Evolutionary conservation across 106 monocot species (phyloP), one percentile per base, ranked within the genome.

Genomic region (Iris macrosiphon): DNA sequence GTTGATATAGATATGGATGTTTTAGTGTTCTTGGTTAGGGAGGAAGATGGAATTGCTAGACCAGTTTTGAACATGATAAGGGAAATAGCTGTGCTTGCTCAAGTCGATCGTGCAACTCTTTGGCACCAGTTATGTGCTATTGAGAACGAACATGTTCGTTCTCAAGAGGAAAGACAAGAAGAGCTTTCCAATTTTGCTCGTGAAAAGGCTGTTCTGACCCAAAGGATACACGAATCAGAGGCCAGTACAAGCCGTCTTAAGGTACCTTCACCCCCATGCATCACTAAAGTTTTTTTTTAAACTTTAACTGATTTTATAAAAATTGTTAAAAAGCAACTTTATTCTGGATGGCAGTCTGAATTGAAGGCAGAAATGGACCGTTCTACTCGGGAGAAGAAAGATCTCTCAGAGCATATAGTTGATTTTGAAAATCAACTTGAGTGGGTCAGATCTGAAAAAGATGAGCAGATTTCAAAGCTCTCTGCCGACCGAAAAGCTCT

Each of bases 1-100:
- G 79, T 69, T 49, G 89, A 89, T 57, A 69, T 96, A 57, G 81
- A 76, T 72, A 82, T 96, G 82, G 89, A 89, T 72, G 89, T 89
- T 31, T 69, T 96, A 70, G 76, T 79, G 35, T 82, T 89, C 27
- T 71, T 96, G 56, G 79, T 85, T 50, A 72, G 78, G 31, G 95
- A 96, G 60, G 84, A 94, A 71, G 85, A 82, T 49, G 79, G 75
- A 13, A 69, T 85, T 69, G 81, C 77, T 24, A 79, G 79, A 60
- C 75, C 75, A 22, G 95, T 86, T 63, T 38, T 96, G 22, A 82
- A 72, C 70, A 76, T 96, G 85, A 72, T 89, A 69, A 55, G 89
- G 14, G 85, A 89, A 68, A 72, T 77, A 65, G 76, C 73, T 72
- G 75, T 79, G 62, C 66, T 79, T 65, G 79, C 79, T 49, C 76